phyloP scores from a whole-genome alignment of 441 rosid genomes.

The Adansonia gregorii region DNA sequence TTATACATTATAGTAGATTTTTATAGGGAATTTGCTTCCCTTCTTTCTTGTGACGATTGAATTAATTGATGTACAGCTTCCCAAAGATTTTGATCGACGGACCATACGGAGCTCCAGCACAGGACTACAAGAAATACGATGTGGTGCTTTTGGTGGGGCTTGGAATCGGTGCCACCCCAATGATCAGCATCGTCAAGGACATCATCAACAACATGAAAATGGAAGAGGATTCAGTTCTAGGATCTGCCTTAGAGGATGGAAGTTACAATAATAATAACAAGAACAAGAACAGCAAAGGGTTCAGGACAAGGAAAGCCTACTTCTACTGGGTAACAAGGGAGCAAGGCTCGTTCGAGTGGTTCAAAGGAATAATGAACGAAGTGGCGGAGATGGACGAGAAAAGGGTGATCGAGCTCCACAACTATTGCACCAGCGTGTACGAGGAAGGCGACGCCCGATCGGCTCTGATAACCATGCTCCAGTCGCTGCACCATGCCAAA shows the following conservation, averaged over 20 bases:
- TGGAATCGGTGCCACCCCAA: conserved; percentile 96
- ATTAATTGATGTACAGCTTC: conserved; percentile 44
- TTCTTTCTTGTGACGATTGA: no score
- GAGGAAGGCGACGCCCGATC: conserved; percentile 95
- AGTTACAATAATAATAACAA: conserved; percentile 24
- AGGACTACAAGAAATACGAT: conserved; percentile 89
- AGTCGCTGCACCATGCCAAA: conserved; percentile 83
- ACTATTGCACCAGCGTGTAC: conserved; percentile 91
- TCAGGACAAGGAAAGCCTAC: conserved; percentile 78
- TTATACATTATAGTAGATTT: no score
- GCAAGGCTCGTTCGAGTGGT: conserved; percentile 97
- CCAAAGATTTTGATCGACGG: conserved; percentile 88
- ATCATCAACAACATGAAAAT: conserved; percentile 76
- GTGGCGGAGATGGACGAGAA: conserved; percentile 80
- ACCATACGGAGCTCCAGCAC: conserved; percentile 98
- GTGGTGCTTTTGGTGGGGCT: conserved; percentile 85
- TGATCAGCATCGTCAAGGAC: conserved; percentile 95
- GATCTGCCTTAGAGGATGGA: conserved; percentile 32
- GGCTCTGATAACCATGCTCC: conserved; percentile 86
- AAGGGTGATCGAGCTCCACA: conserved; percentile 75
- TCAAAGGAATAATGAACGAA: conserved; percentile 90
- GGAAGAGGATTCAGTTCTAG: conserved; percentile 28
- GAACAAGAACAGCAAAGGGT: conserved; percentile 39
- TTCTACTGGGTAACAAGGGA: conserved; percentile 94
- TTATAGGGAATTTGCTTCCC: no score